Evolutionary conservation across 768 basidiomycete genomes (phyloP).

Genomic region (Epithele typhae): DNA sequence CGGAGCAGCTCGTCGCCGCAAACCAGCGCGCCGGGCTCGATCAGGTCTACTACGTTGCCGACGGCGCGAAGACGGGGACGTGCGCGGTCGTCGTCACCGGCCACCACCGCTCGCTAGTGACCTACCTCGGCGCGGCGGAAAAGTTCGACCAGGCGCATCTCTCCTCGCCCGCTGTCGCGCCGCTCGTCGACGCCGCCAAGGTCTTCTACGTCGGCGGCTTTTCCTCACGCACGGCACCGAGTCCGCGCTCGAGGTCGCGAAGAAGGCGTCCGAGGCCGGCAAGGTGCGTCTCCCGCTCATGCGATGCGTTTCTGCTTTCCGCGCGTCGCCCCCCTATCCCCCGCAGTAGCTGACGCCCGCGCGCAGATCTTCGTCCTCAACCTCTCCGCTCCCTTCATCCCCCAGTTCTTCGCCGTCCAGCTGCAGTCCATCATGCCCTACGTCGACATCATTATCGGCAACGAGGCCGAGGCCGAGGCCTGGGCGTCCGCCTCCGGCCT

Average conservation of each 20-base stretch:
- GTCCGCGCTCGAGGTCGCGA: conserved; percentile 66
- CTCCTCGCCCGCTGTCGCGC: conserved; percentile 66
- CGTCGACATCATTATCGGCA: conserved; percentile 91
- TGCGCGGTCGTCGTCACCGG: conserved; percentile 95
- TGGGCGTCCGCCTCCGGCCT: conserved; percentile 76
- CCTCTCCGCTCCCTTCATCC: conserved; percentile 96
- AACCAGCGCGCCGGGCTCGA: conserved; percentile 90
- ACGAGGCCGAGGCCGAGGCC: conserved; percentile 89
- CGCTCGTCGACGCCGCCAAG: conserved; percentile 74
- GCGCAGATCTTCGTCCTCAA: conserved; percentile 82
- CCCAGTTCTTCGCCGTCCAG: conserved; percentile 85
- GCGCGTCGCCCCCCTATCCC: not conserved
- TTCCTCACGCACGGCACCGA: conserved; percentile 92
- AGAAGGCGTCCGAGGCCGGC: conserved; percentile 66
- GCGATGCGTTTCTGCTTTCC: too few species aligned
- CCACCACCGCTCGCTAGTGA: conserved; percentile 89
- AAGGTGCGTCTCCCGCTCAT: conserved; percentile 50
- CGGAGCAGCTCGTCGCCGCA: conserved; percentile 81
- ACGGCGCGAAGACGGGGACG: conserved; percentile 88
- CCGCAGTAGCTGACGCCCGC: not conserved
- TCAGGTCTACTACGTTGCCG: conserved; percentile 84
- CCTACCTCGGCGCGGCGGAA: conserved; percentile 86
- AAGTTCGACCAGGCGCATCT: conserved; percentile 83
- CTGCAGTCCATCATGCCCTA: conserved; percentile 78
- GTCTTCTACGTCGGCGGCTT: conserved; percentile 93